Percentiles rank a stretch among this genome's conserved stretches.
Evolutionary conservation across 208 protist species (phyloP).

Genomic region (Trypanosoma cruzi): DNA sequence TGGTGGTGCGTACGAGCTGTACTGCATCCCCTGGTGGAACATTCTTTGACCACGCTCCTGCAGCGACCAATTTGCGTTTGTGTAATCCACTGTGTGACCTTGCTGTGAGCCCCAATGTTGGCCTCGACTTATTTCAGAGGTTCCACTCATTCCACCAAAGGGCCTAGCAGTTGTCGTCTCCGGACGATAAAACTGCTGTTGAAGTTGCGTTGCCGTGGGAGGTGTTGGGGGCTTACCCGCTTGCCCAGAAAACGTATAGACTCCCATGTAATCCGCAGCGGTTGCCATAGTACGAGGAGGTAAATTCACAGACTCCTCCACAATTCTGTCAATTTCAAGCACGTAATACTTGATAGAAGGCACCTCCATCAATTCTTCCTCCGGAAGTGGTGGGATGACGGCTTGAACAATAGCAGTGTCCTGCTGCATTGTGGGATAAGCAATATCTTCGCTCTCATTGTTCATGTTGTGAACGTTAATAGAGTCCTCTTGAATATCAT

Average conservation of each 20-base stretch:
- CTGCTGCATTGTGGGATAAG: conserved; percentile 35
- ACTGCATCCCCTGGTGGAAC: conserved; percentile 47
- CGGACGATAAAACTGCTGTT: conserved; percentile 50
- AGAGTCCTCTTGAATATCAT: conserved; percentile 17
- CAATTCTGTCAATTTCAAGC: conserved; percentile 65
- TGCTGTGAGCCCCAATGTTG: conserved; percentile 20
- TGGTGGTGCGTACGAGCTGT: conserved; percentile 50
- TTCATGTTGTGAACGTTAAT: conserved; percentile 3
- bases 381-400: conserved; percentile 13
- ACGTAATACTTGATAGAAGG: conserved; percentile 52
- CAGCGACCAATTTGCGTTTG: conserved; percentile 28
- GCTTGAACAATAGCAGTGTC: conserved; percentile 29
- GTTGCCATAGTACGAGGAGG: conserved; percentile 37
- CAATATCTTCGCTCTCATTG: conserved; percentile 20
- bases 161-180: conserved; percentile 30
- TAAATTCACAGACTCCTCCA: conserved; percentile 41
- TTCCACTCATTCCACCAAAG: conserved; percentile 15
- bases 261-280: conserved; percentile 25
- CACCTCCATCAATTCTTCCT: conserved; percentile 30
- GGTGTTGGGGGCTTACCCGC: conserved; percentile 48
- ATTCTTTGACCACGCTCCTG: conserved; percentile 22
- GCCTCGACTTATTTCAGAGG: conserved; percentile 18
- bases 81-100: conserved; percentile 34
- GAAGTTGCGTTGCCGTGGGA: conserved; percentile 22
- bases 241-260: conserved; percentile 58